Percentiles rank a stretch among this genome's conserved stretches.
These are phyloP conservation scores for Coniochaeta sp. DNA, from an alignment of 2,329 filamentous ascomycete species.

Conservation along the genomic window DNA sequence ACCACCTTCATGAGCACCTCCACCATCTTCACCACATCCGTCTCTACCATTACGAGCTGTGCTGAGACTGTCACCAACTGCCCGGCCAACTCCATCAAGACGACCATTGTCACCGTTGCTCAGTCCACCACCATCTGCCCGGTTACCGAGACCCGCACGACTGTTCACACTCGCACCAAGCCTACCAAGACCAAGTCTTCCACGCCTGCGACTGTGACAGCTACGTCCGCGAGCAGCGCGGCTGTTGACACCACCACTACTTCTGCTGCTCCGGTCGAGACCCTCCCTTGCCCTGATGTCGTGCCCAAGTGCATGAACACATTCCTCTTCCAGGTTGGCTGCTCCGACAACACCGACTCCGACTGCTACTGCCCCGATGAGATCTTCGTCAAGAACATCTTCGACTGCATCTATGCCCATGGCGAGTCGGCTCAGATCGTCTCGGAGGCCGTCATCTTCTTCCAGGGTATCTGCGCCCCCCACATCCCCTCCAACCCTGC, in stretches of 20 bases:
- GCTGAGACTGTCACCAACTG: constrained; percentile 21
- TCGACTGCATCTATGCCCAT: constrained; percentile 73
- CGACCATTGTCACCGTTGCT: constrained; percentile 38
- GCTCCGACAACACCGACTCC: constrained; percentile 76
- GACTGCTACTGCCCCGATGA: constrained; percentile 81
- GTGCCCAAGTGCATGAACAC: constrained; percentile 90
- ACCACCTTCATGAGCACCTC: constrained; percentile 14
- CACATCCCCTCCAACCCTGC: constrained; percentile 73
- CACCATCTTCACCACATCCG: constrained; percentile 39
- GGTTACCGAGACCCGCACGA: constrained; percentile 46
- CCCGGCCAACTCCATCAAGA: constrained; percentile 36
- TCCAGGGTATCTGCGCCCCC: constrained; percentile 83
- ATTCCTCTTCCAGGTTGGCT: constrained; percentile 69
- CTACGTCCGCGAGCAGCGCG: constrained; percentile 4
- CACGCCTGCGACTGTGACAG: not conserved
- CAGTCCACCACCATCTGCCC: constrained; percentile 51
- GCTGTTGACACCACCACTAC: constrained; percentile 15
- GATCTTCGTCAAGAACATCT: constrained; percentile 72
- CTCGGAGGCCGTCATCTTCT: constrained; percentile 67
- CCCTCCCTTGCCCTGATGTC: constrained; percentile 57
- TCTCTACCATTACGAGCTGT: constrained; percentile 44
- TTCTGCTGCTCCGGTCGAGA: constrained; percentile 29
- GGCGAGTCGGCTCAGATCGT: constrained; percentile 60
- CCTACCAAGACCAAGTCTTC: constrained; percentile 8
- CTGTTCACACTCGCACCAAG: constrained; percentile 10